These are phyloP conservation scores for Leishmania arabica DNA, from an alignment of 208 protist species.

Conservation along the genomic window DNA sequence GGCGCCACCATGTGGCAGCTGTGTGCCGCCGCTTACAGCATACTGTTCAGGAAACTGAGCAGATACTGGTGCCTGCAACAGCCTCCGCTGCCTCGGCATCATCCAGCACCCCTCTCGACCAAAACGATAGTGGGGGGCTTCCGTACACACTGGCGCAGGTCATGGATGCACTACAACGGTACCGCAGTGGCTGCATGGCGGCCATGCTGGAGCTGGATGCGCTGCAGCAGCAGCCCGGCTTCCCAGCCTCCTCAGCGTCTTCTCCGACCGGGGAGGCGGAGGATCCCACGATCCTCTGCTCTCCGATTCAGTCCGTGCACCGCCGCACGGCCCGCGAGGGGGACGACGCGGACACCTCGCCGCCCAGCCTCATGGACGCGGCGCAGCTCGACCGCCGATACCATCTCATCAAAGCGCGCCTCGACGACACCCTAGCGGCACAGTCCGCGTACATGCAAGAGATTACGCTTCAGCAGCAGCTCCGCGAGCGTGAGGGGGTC, in stretches of 20 bases:
- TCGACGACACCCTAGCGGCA: constrained; percentile 5
- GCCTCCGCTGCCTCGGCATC: neutral
- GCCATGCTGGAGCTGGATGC: constrained; percentile 24
- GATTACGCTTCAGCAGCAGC: constrained; percentile 12
- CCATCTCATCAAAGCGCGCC: constrained; percentile 3
- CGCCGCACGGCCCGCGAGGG: neutral
- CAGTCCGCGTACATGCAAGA: constrained; percentile 23
- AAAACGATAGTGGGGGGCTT: neutral
- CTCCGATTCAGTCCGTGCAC: neutral
- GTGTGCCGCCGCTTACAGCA: constrained; percentile 28
- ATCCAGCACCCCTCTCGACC: neutral
- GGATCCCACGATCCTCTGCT: neutral
- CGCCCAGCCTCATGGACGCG: constrained; percentile 1
- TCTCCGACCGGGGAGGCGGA: neutral
- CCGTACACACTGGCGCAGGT: constrained; percentile 7
- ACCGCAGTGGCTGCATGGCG: constrained; percentile 27
- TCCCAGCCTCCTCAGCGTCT: neutral
- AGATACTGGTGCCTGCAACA: constrained; percentile 14
- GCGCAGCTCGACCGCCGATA: constrained; percentile 15
- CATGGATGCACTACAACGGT: constrained; percentile 26
- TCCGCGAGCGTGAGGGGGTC: constrained; percentile 21
- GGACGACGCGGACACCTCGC: neutral
- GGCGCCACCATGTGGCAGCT: constrained; percentile 7
- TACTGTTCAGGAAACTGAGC: constrained; percentile 20
- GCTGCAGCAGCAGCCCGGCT: neutral